phyloP scores from a whole-genome alignment of 2,329 filamentous ascomycete species.

The Thermoascus crustaceus region DNA sequence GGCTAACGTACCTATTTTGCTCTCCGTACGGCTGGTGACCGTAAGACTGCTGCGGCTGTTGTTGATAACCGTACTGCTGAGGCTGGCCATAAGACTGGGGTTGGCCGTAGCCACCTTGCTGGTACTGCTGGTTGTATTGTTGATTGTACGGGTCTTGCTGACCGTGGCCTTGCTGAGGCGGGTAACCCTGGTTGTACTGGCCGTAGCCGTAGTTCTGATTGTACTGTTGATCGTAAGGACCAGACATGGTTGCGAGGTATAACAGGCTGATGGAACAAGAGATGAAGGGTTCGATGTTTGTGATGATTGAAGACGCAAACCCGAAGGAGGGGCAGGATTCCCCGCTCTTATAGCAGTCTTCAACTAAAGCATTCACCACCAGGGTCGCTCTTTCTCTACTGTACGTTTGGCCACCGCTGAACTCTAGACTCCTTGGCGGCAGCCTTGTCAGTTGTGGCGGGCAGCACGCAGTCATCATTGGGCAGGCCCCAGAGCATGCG shows the following conservation, averaged over 20 bases:
- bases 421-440: too few species aligned
- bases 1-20: conserved; percentile 9
- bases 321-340: background rate
- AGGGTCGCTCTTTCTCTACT: too few species aligned
- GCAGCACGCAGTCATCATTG: too few species aligned
- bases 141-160: conserved; percentile 7
- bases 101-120: conserved; percentile 12
- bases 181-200: conserved; percentile 15
- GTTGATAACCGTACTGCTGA: conserved; percentile 3
- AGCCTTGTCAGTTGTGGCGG: too few species aligned
- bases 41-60: conserved; percentile 5
- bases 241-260: conserved; percentile 3
- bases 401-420: too few species aligned
- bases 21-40: conserved; percentile 9
- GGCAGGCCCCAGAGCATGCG: background rate
- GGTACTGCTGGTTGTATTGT: conserved; percentile 11
- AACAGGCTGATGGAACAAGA: background rate
- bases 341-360: background rate
- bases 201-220: conserved; percentile 20
- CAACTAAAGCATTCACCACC: too few species aligned
- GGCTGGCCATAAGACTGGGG: conserved; percentile 4
- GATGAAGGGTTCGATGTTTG: background rate
- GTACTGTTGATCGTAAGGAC: conserved; percentile 11
- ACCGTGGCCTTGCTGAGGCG: conserved; percentile 13
- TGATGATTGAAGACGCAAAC: background rate